Conservation (phyloP, 148 eudicot genomes). For the Nyssa sinensis region DNA sequence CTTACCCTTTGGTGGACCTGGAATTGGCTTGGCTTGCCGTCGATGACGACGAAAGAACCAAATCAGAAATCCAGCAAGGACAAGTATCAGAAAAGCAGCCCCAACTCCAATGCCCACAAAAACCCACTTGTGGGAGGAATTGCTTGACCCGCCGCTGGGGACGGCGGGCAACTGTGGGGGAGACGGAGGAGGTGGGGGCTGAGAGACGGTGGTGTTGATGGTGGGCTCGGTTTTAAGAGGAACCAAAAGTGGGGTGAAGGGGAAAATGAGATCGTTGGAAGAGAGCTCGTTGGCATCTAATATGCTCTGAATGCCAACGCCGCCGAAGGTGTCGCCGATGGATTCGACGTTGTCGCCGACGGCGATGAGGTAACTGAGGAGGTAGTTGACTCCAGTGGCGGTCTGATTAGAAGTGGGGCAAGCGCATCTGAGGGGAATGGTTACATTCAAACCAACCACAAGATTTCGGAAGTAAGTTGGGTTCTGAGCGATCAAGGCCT, state of each 20-base stretch:
- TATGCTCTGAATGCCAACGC: constrained; percentile 27
- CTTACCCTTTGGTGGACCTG: neutral
- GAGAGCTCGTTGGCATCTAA: constrained; percentile 53
- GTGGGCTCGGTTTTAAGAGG: constrained; percentile 49
- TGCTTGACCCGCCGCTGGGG: neutral
- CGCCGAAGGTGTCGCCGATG: constrained; percentile 43
- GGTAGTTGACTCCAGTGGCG: constrained; percentile 32
- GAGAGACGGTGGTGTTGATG: constrained; percentile 30
- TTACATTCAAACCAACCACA: constrained; percentile 5
- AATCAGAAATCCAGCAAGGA: constrained; percentile 14
- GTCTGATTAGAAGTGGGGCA: constrained; percentile 60
- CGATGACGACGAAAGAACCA: constrained; percentile 35
- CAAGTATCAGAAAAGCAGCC: constrained; percentile 36
- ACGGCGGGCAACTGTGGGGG: constrained; percentile 11
- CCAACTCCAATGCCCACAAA: constrained; percentile 54
- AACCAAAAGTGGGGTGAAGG: constrained; percentile 56
- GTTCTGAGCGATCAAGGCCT: constrained; percentile 52
- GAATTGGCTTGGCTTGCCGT: neutral
- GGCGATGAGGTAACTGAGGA: constrained; percentile 44
- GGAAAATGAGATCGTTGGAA: constrained; percentile 41
- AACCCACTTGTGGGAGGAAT: constrained; percentile 50
- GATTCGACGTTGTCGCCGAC: constrained; percentile 28
- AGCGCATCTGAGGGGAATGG: constrained; percentile 69
- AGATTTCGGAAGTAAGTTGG: constrained; percentile 9
- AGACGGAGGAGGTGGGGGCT: constrained; percentile 26